Base-by-base conservation (phyloP, 441 rosid species). In the Melastoma candidum region DNA sequence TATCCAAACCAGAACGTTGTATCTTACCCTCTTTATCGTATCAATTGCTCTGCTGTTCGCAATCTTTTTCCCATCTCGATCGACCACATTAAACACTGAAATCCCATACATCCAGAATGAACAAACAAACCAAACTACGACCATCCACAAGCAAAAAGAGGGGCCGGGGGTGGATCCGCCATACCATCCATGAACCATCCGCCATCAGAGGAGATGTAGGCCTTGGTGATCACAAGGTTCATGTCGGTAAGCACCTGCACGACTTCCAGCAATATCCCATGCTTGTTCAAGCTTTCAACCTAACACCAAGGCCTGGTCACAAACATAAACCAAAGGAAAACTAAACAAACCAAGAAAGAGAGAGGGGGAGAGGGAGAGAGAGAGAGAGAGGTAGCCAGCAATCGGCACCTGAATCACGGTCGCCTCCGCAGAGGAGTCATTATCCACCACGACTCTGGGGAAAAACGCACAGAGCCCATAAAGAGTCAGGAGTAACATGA, bases 71-170 rank as follows among this genome's bases (percentile, higher is more conserved):
- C 86, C 92, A 66, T 77, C 82, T 36, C 75, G 77, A 63, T 83
- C 86, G 26, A 76, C 76, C 59, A 90, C 96, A 59, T 87, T 75
- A 72, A 90, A 90, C 56, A 90, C 96, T 84, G 84, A 68, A 61
- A 64, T 10, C 27, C 22, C 2, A 22, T n/a, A 26, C 39, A 43
- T 17, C 41, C 26, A 17, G 22, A 48, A 47, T 48, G 9, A 36
- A 36, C 41, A 3, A 36, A 2, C 1, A 9, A 4, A 36, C 41
- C 9, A 9, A 36, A 36, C 7, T 6, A 36, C 8, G 7, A 36
- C 41, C 36, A 36, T 2, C 41, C 8, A 36, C 41, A 9, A 36
- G 41, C 8, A 36, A 36, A 36, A 36, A 9, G 26, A 25, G 24
- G 14, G 24, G 26, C 26, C 22, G 22, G 22, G 22, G 22, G 22